Percentiles rank a stretch among this genome's conserved stretches.
phyloP scores from a whole-genome alignment of 1,139 yeast species.

The Blastobotrys serpentis region DNA sequence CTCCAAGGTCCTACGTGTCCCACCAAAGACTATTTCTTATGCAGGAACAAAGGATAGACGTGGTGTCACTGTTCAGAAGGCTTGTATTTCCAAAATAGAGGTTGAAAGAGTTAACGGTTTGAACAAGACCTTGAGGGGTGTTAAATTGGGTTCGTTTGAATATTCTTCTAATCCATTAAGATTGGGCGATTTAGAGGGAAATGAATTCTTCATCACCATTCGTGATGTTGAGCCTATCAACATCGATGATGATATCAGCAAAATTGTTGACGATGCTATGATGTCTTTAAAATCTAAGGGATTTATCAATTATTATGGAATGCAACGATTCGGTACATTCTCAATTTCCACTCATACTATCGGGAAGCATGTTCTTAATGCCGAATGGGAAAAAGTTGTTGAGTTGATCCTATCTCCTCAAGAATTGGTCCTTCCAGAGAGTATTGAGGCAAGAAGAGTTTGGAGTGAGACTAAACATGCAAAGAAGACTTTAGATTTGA shows the following conservation, averaged over 20 bases:
- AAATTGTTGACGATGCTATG: slow-evolving; percentile 54
- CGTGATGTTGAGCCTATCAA: slow-evolving; percentile 56
- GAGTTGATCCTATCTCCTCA: slow-evolving; percentile 81
- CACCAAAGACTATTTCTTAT: slow-evolving; percentile 66
- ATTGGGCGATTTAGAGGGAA: slow-evolving; percentile 83
- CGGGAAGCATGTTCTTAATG: slow-evolving; percentile 69
- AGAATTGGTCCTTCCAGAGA: slow-evolving; percentile 76
- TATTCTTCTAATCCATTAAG: slow-evolving; percentile 63
- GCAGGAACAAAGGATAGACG: slow-evolving; percentile 98
- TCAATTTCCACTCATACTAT: slow-evolving; percentile 85
- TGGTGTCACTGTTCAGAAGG: slow-evolving; percentile 88
- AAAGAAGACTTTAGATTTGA: slow-evolving; percentile 56
- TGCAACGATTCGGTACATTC: slow-evolving; percentile 97
- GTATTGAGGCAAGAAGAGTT: slow-evolving; percentile 72
- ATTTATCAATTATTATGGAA: slow-evolving; percentile 89
- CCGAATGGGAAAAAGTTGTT: slow-evolving; percentile 78
- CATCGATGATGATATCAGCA: slow-evolving; percentile 26
- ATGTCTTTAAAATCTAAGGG: slow-evolving; percentile 64
- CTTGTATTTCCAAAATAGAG: slow-evolving; percentile 67
- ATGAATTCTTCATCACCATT: slow-evolving; percentile 80
- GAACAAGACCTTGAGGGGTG: slow-evolving; percentile 70
- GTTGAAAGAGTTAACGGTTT: slow-evolving; percentile 77
- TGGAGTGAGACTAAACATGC: slow-evolving; percentile 82
- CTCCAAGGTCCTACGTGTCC: slow-evolving; percentile 69
- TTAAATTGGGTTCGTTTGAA: slow-evolving; percentile 72